phyloP scores from a whole-genome alignment of 306 rosid genomes.

The Pterocarpus macrocarpus region DNA sequence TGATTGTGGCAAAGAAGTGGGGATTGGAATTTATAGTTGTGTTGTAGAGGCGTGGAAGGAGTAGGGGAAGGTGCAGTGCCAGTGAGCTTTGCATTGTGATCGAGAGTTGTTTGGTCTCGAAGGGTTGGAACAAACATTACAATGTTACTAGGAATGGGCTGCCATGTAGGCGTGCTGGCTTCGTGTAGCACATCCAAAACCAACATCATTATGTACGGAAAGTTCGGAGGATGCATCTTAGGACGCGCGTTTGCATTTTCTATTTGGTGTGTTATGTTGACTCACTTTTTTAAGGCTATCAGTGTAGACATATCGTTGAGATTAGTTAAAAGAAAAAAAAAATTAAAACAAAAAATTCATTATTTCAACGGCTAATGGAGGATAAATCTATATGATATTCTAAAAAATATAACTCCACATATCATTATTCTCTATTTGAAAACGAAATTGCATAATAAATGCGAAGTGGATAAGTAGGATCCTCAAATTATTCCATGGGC shows the following conservation, averaged over 20 bases:
- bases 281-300: too few species aligned
- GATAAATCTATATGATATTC: too few species aligned
- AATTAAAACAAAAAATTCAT: too few species aligned
- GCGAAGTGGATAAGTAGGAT: too few species aligned
- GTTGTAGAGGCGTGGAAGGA: background rate
- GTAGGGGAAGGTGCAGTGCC: constrained; percentile 25
- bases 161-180: background rate
- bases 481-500: too few species aligned
- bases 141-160: background rate
- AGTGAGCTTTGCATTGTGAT: background rate
- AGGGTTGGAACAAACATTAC: background rate
- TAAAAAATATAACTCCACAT: too few species aligned
- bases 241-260: constrained; percentile 29
- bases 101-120: constrained; percentile 5
- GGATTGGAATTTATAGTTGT: constrained; percentile 36
- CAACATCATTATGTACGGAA: background rate
- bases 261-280: too few species aligned
- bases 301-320: too few species aligned
- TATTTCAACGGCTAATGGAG: too few species aligned
- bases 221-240: constrained; percentile 13
- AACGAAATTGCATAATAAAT: too few species aligned
- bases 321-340: too few species aligned
- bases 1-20: constrained; percentile 20
- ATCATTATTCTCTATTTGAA: too few species aligned
- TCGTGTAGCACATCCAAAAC: background rate